phyloP scores from a whole-genome alignment of 768 basidiomycete species.

The Boletus sp. region DNA sequence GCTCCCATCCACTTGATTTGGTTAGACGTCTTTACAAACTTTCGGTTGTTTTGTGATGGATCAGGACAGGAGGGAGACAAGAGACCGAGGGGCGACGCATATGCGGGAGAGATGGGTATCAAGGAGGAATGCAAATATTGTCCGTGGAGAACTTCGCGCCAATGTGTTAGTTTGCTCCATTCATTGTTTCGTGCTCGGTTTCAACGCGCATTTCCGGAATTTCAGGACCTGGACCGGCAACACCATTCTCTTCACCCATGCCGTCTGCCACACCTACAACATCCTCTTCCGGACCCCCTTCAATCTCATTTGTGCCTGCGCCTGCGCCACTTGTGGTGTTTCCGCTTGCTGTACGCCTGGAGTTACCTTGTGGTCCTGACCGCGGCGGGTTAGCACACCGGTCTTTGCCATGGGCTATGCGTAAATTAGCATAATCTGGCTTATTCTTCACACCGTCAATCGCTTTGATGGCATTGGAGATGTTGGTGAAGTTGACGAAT shows the following conservation, averaged over 20 bases:
- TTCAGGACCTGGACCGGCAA: slow-evolving; percentile 25
- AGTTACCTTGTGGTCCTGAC: slow-evolving; percentile 72
- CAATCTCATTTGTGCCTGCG: slow-evolving; percentile 11
- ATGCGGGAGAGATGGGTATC: slow-evolving; percentile 27
- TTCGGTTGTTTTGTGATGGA: slow-evolving; percentile 33
- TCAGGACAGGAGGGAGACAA: slow-evolving; percentile 18
- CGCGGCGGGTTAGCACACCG: slow-evolving; percentile 92
- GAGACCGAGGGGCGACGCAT: slow-evolving; percentile 25
- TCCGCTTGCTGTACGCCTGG: slow-evolving; percentile 46
- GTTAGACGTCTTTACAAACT: slow-evolving; percentile 30
- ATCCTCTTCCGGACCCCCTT: slow-evolving; percentile 25
- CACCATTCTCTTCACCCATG: slow-evolving; percentile 24
- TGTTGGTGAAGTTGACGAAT: slow-evolving; percentile 94
- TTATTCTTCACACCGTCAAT: slow-evolving; percentile 93
- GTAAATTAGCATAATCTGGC: slow-evolving; percentile 83
- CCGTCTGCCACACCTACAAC: slow-evolving; percentile 17
- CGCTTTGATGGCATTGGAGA: slow-evolving; percentile 96
- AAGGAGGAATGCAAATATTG: slow-evolving; percentile 29
- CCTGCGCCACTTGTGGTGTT: slow-evolving; percentile 28
- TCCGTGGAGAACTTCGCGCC: slow-evolving; percentile 18
- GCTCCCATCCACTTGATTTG: slow-evolving; percentile 42
- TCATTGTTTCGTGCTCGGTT: slow-evolving; percentile 25
- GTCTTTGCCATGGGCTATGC: slow-evolving; percentile 94
- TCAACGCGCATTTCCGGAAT: slow-evolving; percentile 46
- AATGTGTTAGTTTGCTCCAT: slow-evolving; percentile 20